Conservation (phyloP, 768 basidiomycete genomes). For the Fistulinella prunicolor region DNA sequence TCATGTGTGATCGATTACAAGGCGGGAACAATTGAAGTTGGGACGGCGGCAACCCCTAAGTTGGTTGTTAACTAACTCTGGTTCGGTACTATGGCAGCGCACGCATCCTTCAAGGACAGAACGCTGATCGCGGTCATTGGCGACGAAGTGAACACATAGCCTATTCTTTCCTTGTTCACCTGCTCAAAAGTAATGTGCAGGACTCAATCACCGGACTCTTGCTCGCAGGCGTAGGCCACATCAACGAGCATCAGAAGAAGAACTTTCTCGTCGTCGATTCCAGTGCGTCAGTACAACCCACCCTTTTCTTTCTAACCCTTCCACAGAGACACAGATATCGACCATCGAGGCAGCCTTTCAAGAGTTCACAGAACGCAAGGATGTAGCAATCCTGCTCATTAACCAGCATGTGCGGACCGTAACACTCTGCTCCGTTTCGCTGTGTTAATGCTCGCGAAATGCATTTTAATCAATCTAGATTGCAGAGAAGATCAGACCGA, state of each 20-base stretch:
- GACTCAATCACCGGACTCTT: conserved; percentile 96
- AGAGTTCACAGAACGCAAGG: conserved; percentile 91
- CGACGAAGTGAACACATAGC: conserved; percentile 86
- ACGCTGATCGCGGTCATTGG: conserved; percentile 93
- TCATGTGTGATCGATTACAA: too few relatives aligned
- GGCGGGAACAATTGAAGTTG: too few relatives aligned
- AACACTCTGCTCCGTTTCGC: conserved; percentile 1
- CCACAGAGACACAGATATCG: conserved; percentile 82
- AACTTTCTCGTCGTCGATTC: conserved; percentile 95
- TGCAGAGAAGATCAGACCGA: conserved; percentile 94
- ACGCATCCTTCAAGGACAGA: conserved; percentile 70
- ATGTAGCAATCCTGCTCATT: conserved; percentile 94
- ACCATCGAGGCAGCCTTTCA: conserved; percentile 90
- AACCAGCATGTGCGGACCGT: conserved; percentile 85
- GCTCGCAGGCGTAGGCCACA: conserved; percentile 91
- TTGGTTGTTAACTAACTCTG: conserved; percentile 9
- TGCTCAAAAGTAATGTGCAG: conserved; percentile 42
- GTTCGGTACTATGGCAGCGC: conserved; percentile 43
- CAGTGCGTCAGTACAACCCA: conserved; percentile 52
- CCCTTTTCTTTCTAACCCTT: conserved; percentile 10
- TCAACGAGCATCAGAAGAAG: conserved; percentile 90
- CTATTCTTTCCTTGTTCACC: background rate
- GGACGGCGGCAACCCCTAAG: background rate
- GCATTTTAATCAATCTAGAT: conserved; percentile 49
- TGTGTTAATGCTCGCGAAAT: conserved; percentile 7